phyloP scores from a whole-genome alignment of 2,329 filamentous ascomycete genomes.

The Tolypocladium ovalisporum region DNA sequence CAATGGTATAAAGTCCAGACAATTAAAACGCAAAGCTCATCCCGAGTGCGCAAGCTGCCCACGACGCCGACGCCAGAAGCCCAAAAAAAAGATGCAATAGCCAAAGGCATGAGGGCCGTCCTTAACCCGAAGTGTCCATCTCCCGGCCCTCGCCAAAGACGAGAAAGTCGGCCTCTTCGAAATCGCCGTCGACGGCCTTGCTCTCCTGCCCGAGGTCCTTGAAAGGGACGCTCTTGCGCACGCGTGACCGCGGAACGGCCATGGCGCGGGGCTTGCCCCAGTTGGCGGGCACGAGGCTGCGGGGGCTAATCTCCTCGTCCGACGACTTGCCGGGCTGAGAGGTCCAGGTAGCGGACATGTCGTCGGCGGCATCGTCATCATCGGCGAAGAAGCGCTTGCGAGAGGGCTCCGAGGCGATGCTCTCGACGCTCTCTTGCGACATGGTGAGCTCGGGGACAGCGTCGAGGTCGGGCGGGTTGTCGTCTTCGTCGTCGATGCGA shows the following conservation, averaged over 20 bases:
- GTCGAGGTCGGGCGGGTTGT: constrained; percentile 23
- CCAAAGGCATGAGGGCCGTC: no score
- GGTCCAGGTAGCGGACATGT: background rate
- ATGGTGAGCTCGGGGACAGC: constrained; percentile 37
- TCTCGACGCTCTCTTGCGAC: constrained; percentile 43
- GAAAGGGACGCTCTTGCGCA: constrained; percentile 12
- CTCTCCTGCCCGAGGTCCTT: constrained; percentile 34
- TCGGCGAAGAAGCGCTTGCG: constrained; percentile 39
- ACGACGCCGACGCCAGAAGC: background rate
- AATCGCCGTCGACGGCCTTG: constrained; percentile 39
- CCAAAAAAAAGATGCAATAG: no score
- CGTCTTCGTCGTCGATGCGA: constrained; percentile 11
- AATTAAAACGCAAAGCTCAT: background rate
- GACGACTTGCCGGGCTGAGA: constrained; percentile 11
- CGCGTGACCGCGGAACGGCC: constrained; percentile 32
- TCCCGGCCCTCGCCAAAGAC: constrained; percentile 32
- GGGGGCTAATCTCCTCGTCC: constrained; percentile 28
- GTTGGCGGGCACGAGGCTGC: constrained; percentile 23
- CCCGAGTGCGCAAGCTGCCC: background rate
- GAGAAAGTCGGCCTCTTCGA: constrained; percentile 59
- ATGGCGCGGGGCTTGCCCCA: constrained; percentile 32
- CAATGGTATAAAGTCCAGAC: background rate
- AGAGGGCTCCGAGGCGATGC: constrained; percentile 16
- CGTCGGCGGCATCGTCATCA: constrained; percentile 23
- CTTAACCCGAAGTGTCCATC: constrained; percentile 22